Evolutionary conservation across 176 grass and related monocot species (phyloP).

Genomic region (Rhynchospora breviuscula): DNA sequence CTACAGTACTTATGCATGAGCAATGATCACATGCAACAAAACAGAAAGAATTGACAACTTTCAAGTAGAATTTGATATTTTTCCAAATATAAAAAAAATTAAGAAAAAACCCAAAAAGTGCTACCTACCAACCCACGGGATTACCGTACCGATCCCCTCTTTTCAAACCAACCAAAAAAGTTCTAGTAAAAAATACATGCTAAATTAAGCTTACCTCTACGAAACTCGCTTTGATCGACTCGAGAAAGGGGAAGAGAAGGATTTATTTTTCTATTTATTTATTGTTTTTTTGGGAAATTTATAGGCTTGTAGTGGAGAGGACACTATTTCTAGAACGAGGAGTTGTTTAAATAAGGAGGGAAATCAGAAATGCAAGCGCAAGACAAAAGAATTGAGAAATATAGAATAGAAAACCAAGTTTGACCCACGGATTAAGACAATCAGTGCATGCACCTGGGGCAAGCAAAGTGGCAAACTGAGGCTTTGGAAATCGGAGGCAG

Average conservation of each 20-base stretch:
- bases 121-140: background rate
- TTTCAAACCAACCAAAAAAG: background rate
- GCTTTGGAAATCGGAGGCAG: no score
- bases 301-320: background rate
- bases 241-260: background rate
- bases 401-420: slow-evolving; percentile 13
- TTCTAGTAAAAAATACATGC: background rate
- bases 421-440: background rate
- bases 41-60: background rate
- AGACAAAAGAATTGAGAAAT: background rate
- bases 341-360: slow-evolving; percentile 20
- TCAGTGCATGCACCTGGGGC: background rate
- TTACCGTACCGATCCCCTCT: background rate
- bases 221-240: slow-evolving; percentile 9
- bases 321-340: background rate
- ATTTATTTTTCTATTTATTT: background rate
- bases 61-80: background rate
- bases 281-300: background rate
- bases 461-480: no score
- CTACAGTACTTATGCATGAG: background rate
- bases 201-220: slow-evolving; percentile 12
- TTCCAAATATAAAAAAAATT: background rate
- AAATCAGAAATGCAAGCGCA: background rate
- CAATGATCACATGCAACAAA: background rate
- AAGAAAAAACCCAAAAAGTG: background rate